phyloP scores from a whole-genome alignment of 441 rosid genomes.

The Bruguiera hainesii region DNA sequence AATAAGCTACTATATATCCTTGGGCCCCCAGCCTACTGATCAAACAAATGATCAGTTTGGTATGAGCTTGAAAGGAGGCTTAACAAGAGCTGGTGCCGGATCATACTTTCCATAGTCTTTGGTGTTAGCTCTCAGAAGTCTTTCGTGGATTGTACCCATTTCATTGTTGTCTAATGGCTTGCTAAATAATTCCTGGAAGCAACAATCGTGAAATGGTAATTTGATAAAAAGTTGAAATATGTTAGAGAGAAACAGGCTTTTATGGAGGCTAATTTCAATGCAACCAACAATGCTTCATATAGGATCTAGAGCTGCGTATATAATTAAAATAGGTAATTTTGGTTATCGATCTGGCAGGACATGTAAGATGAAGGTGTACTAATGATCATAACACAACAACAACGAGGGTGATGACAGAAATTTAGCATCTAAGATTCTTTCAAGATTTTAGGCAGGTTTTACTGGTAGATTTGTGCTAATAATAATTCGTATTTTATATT shows the following conservation, averaged over 20 bases:
- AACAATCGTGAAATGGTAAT: neutral
- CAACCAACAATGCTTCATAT: neutral
- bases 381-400: too few relatives aligned
- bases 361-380: too few relatives aligned
- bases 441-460: too few relatives aligned
- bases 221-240: neutral
- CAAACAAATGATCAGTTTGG: slow-evolving; percentile 52
- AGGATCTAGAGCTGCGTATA: neutral
- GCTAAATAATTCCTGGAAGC: slow-evolving; percentile 16
- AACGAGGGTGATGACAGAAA: too few relatives aligned
- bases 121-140: slow-evolving; percentile 55
- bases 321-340: too few relatives aligned
- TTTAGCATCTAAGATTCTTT: too few relatives aligned
- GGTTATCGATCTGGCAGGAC: too few relatives aligned
- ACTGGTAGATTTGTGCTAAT: too few relatives aligned
- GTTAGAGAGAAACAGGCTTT: neutral
- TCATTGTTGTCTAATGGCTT: slow-evolving; percentile 14
- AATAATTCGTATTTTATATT: too few relatives aligned
- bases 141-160: slow-evolving; percentile 44
- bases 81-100: slow-evolving; percentile 68
- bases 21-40: neutral
- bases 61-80: slow-evolving; percentile 97
- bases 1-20: too few relatives aligned
- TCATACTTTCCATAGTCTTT: slow-evolving; percentile 70
- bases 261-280: neutral